A percentile compares a stretch with the other conserved stretches of the same genome.
Evolutionary conservation across 441 rosid genomes (phyloP).

Genomic region (Hura crepitans): DNA sequence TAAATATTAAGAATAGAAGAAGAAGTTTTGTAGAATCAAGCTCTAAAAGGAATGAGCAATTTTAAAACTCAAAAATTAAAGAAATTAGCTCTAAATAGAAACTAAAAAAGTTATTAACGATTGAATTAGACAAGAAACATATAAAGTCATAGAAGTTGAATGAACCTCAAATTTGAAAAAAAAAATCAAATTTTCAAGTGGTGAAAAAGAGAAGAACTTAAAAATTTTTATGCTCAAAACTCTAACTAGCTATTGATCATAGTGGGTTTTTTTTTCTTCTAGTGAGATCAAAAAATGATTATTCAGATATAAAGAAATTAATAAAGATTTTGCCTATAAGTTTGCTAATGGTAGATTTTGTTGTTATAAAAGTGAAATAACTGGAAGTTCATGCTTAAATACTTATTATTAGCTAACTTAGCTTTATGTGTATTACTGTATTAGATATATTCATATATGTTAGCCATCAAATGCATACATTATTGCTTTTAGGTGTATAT

Average conservation of each 20-base stretch:
- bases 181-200: not conserved
- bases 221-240: not conserved
- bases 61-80: not conserved
- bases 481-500: too few species aligned
- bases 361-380: too few species aligned
- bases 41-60: not conserved
- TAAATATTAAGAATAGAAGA: not conserved
- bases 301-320: not conserved
- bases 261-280: not conserved
- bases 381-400: too few species aligned
- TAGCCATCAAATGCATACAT: too few species aligned
- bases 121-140: conserved; percentile 26
- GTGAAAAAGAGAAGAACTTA: not conserved
- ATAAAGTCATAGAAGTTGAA: conserved; percentile 25
- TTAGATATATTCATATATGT: too few species aligned
- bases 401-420: too few species aligned
- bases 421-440: too few species aligned
- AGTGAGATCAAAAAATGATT: not conserved
- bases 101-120: not conserved
- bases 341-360: too few species aligned
- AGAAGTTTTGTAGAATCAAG: conserved; percentile 1
- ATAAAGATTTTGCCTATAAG: too few species aligned
- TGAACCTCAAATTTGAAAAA: not conserved
- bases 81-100: not conserved
- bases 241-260: not conserved